phyloP scores from a whole-genome alignment of 768 basidiomycete genomes.

The Rhizopogon roseolus region DNA sequence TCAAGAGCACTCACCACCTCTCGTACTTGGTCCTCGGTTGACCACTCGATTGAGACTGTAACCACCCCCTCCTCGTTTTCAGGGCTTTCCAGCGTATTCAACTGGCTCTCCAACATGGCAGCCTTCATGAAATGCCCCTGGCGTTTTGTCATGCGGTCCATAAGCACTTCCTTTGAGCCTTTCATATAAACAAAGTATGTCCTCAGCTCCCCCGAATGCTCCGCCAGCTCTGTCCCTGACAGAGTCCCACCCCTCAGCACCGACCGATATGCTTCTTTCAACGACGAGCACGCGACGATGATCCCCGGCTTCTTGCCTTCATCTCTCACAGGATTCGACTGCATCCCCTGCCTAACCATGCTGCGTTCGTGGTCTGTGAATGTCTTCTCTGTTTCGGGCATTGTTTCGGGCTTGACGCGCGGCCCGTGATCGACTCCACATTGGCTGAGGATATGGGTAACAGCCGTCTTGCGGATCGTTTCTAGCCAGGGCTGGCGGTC shows the following conservation, averaged over 20 bases:
- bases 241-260: constrained; percentile 52
- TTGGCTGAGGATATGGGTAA: constrained; percentile 18
- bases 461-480: constrained; percentile 59
- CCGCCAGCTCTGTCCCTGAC: constrained; percentile 13
- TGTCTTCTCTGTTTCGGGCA: constrained; percentile 4
- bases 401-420: constrained; percentile 11
- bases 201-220: constrained; percentile 29
- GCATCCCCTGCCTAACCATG: constrained; percentile 6
- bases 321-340: constrained; percentile 1
- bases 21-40: constrained; percentile 53
- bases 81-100: constrained; percentile 67
- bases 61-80: constrained; percentile 65
- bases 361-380: constrained; percentile 1
- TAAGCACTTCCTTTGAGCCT: constrained; percentile 49
- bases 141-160: constrained; percentile 60
- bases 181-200: constrained; percentile 83
- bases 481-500: constrained; percentile 88
- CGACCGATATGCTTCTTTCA: constrained; percentile 79
- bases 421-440: constrained; percentile 18
- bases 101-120: constrained; percentile 75
- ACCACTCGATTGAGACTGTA: constrained; percentile 45
- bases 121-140: constrained; percentile 83
- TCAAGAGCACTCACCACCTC: constrained; percentile 22
- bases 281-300: constrained; percentile 83
- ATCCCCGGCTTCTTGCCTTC: constrained; percentile 37